Evolutionary conservation across 2,329 filamentous ascomycete species (phyloP).

Genomic region (Chaetomium sp.): DNA sequence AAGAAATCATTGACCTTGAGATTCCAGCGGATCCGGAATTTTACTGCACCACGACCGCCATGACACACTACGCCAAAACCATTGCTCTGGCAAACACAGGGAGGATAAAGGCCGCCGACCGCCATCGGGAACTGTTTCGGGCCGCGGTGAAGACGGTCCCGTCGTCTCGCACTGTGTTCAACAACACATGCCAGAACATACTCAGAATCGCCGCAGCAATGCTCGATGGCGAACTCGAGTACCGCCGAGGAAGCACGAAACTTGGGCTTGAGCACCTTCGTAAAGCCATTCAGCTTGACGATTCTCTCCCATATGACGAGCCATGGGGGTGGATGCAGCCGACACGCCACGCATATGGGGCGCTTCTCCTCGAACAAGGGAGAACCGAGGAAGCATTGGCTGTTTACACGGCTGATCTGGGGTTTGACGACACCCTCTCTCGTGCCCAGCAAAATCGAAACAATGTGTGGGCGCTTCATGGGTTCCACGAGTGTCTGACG

Average conservation of each 20-base stretch:
- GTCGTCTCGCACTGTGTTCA: conserved; percentile 57
- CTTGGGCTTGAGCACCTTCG: conserved; percentile 54
- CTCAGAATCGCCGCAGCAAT: conserved; percentile 58
- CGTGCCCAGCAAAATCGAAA: conserved; percentile 61
- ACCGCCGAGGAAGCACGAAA: conserved; percentile 54
- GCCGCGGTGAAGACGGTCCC: conserved; percentile 48
- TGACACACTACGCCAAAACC: conserved; percentile 61
- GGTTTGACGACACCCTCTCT: conserved; percentile 52
- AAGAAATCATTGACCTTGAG: conserved; percentile 51
- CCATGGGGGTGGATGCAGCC: conserved; percentile 80
- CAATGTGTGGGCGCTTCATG: conserved; percentile 71
- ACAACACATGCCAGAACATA: conserved; percentile 59
- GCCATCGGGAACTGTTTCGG: conserved; percentile 45
- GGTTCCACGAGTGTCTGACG: conserved; percentile 62
- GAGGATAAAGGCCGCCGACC: conserved; percentile 47
- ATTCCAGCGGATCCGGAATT: conserved; percentile 53
- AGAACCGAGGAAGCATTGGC: conserved; percentile 47
- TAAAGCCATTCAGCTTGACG: conserved; percentile 52
- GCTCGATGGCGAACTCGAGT: conserved; percentile 68
- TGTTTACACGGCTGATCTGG: conserved; percentile 57
- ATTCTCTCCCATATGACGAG: conserved; percentile 62
- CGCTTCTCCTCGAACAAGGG: conserved; percentile 61
- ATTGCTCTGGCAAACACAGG: conserved; percentile 58
- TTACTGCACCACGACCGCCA: conserved; percentile 64
- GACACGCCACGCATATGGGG: conserved; percentile 62